Base-by-base conservation (phyloP, 768 basidiomycete species). In the Termitomyces titanicus region DNA sequence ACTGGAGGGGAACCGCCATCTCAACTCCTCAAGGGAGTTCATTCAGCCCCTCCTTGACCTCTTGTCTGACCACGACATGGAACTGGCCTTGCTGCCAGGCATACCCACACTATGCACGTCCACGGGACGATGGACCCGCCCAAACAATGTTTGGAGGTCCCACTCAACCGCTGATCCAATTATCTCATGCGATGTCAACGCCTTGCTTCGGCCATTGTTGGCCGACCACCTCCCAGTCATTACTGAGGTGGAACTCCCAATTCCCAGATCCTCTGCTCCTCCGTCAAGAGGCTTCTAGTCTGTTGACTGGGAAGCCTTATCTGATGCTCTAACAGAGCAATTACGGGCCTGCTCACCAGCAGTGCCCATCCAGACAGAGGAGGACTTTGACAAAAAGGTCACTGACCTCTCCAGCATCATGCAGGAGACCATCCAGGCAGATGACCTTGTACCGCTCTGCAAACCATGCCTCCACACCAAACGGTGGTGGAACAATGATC, bases 221-320 rank as follows among this genome's bases (percentile, higher is more conserved):
- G 66, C 73, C 0, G 72, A 77, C 63, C 73, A 75, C 46, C 58
- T 70, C 17, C 73, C 72, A 1, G 66, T 75, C 5, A 29, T 64
- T 17, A 68, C 64, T 0, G 38, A 35, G 1, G 8, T 75, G 0
- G 62, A 68, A 5, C 18, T 70, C 3, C 37, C 52, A 1, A n/a
- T n/a, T n/a, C n/a, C n/a, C n/a, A n/a, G n/a, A 12, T 59, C 1
- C 20, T n/a, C n/a, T 54, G 6, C 18, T 3, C 18, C 38, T 12
- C 54, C 48, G 3, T 6, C 31, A 9, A 47, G 51, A 15, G 66
- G 70, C 57, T 74, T 58, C 55, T 37, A 56, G 1, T 53, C 27
- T 2, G 51, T 54, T 3, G 63, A 70, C 48, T 71, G 66, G 66
- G 50, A 55, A 2, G 49, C 54, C 1, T 68, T 71, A 51, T 20